A percentile compares a stretch with the other conserved stretches of the same genome.
phyloP scores from a whole-genome alignment of 2,329 filamentous ascomycete species.

The Graphiopsis chlorocephala region DNA sequence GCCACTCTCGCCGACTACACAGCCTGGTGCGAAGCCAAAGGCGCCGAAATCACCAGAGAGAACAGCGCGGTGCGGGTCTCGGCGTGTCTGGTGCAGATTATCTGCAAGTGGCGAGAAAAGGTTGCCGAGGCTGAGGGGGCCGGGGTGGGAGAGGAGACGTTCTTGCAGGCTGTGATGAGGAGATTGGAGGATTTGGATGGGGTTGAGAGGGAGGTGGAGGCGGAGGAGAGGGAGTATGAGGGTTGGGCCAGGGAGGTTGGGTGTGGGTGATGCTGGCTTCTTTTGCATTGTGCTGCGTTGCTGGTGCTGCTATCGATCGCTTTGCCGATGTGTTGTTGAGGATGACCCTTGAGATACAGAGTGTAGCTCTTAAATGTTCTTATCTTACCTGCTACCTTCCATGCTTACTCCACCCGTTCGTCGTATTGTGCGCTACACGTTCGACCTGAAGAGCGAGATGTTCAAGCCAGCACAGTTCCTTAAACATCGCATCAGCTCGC shows the following conservation, averaged over 20 bases:
- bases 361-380: not conserved
- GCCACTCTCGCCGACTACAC: not conserved
- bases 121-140: not conserved
- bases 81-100: not conserved
- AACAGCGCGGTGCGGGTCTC: not conserved
- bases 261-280: not conserved
- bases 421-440: not conserved
- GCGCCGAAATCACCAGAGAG: not conserved
- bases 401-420: not conserved
- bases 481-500: no score
- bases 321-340: not conserved
- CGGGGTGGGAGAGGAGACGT: not conserved
- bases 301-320: not conserved
- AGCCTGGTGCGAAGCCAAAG: not conserved
- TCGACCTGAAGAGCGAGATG: no score
- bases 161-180: not conserved
- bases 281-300: not conserved
- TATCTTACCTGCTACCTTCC: not conserved
- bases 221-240: not conserved
- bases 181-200: slow-evolving; percentile 3
- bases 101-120: not conserved
- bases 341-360: not conserved
- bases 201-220: not conserved
- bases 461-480: no score
- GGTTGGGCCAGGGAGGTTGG: not conserved